Evolutionary conservation across 495 filamentous ascomycete genomes (phyloP), one percentile per base, ranked within the genome.

Genomic region (Podospora pseudoanserina): DNA sequence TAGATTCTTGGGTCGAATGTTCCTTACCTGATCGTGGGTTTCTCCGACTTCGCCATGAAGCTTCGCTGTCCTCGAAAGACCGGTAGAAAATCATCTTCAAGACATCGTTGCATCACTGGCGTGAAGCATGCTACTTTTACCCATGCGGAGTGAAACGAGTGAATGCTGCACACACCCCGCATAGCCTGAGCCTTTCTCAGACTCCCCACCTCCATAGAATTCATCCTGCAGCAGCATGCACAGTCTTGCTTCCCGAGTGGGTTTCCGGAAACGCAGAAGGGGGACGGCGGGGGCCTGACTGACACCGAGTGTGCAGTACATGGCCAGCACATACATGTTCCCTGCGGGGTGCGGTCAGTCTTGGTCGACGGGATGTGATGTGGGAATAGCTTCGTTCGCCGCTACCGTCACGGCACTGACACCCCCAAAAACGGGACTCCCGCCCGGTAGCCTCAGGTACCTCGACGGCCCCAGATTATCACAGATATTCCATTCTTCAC

Each of bases 321-420:
- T 18, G 26, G 30, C 4, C 27, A 49, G 39, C 13, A 49, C 39
- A 16, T 49, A 49, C 6, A 11, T 49, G 13, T 11, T 32, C 39
- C 39, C 39, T 11, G 39, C 39, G 39, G 39, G 15, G 39, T 49
- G 30, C 56, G 39, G 63, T 28, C 63, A 23, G 53, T 56, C 60
- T 70, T 59, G 55, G 65, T 60, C 18, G 55, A 18, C n/a, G 19
- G 23, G 55, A 20, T 58, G 59, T 59, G 61, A 61, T 56, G 65
- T 71, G 69, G 67, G 71, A 75, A 71, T 71, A 70, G 73, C 67
- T 69, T 71, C 71, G 67, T 57, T 63, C 60, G 27, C 63, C 57
- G 44, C 39, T 49, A 49, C 39, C 15, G 13, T 2, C 39, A 49
- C 39, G 39, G 39, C 39, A 49, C 15, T 32, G 62, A 44, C n/a